Base-by-base conservation (phyloP, 345 rosid species). In the Citrus hindsii region DNA sequence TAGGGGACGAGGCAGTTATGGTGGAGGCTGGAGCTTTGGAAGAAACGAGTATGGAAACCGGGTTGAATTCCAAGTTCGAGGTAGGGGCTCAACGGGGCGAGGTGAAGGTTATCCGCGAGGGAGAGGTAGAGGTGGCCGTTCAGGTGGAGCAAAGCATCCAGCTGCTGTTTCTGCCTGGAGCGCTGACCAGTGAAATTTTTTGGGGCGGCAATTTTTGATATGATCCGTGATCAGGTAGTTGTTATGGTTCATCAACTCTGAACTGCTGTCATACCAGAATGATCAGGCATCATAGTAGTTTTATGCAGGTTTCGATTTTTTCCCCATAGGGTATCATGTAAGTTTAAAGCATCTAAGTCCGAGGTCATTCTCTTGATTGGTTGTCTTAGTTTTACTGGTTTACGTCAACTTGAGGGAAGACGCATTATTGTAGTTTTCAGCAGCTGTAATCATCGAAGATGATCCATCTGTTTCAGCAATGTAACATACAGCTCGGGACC, bases 1-100 rank as follows among this genome's bases (percentile, higher is more conserved):
- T 78, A 85, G 84, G 70, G 77, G 85, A 30, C 86, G 89, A 19
- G 91, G 93, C 51, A 82, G 68, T 64, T 79, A 77, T 42, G 79
- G 78, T 67, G 79, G 82, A 12, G 79, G 83, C 14, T 60, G 87
- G 42, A 81, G 83, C 75, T 86, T 81, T 46, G 82, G 84, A 13
- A 81, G 84, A 80, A 81, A 75, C 14, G 86, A 87, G 37, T 84
- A 82, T 64, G 82, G 80, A 63, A 82, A 64, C 79, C 74, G 81
- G 72, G 85, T 77, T 30, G 85, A 84, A 59, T 81, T 79, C 77
- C 74, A 78, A 53, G 85, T 86, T 60, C 85, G 84, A 76, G 83
- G 83, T 35, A 84, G 85, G 76, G 91, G 89, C 59, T 76, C 86
- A 9, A 67, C 53, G 0, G 79, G 81, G 24, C 73, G 32, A 19